These are phyloP conservation scores for Cytospora chrysosperma DNA, from an alignment of 2,329 filamentous ascomycete species.

Conservation along the genomic window DNA sequence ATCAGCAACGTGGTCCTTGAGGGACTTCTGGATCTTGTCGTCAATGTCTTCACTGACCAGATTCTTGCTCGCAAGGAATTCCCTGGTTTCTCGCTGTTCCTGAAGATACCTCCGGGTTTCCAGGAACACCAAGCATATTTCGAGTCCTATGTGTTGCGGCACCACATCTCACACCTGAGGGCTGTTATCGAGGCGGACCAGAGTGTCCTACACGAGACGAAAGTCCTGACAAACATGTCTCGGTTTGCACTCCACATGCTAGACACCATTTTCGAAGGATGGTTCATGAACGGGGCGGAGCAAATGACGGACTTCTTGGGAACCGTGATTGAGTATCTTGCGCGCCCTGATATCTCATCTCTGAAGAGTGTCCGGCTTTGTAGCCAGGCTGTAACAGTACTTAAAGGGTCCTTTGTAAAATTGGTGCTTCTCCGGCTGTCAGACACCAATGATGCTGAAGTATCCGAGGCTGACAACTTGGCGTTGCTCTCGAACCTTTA, in stretches of 20 bases:
- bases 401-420: conserved; percentile 75
- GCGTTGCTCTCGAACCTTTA: conserved; percentile 80
- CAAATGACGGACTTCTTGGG: conserved; percentile 83
- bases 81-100: conserved; percentile 77
- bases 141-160: conserved; percentile 81
- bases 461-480: conserved; percentile 60
- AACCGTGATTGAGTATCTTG: conserved; percentile 81
- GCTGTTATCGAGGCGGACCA: conserved; percentile 70
- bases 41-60: conserved; percentile 82
- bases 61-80: conserved; percentile 87
- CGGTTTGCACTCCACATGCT: conserved; percentile 78
- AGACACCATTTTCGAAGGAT: conserved; percentile 92
- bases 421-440: conserved; percentile 79
- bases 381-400: conserved; percentile 73
- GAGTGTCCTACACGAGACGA: conserved; percentile 73
- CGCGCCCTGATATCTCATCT: conserved; percentile 75
- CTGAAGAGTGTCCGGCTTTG: conserved; percentile 91
- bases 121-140: conserved; percentile 95
- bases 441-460: conserved; percentile 69
- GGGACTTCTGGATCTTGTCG: conserved; percentile 71
- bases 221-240: conserved; percentile 81
- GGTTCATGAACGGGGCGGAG: conserved; percentile 89
- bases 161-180: conserved; percentile 69
- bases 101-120: conserved; percentile 88
- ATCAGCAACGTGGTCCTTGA: conserved; percentile 72